A percentile compares a stretch with the other conserved stretches of the same genome.
These are phyloP conservation scores for Asterochloris sp. DNA, from an alignment of 139 green algal species.

Conservation along the genomic window DNA sequence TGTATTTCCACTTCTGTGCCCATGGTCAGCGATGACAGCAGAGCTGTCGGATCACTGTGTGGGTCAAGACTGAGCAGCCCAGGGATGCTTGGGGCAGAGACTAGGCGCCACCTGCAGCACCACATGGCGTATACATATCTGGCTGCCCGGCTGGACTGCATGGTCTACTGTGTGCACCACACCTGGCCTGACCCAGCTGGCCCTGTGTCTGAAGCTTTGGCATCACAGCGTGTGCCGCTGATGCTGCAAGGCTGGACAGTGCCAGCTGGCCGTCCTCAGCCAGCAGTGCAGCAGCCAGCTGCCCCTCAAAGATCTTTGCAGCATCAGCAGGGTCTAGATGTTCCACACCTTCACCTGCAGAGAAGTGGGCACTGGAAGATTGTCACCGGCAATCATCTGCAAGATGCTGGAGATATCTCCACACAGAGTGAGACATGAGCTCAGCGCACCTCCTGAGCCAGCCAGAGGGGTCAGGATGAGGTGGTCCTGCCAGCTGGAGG, in stretches of 20 bases:
- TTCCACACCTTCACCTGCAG: constrained; percentile 26
- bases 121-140: not conserved
- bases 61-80: constrained; percentile 62
- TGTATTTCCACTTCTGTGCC: constrained; percentile 93
- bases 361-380: not conserved
- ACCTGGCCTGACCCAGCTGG: constrained; percentile 74
- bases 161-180: not conserved
- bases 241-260: constrained; percentile 79
- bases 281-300: constrained; percentile 67
- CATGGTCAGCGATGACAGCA: constrained; percentile 56
- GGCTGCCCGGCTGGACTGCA: too few species aligned
- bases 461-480: constrained; percentile 44
- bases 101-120: constrained; percentile 75
- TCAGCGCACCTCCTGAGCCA: not conserved
- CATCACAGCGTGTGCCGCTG: constrained; percentile 85
- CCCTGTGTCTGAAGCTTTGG: constrained; percentile 94
- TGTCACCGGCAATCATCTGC: not conserved
- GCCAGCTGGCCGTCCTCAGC: constrained; percentile 92
- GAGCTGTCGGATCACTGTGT: constrained; percentile 26
- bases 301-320: constrained; percentile 88
- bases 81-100: constrained; percentile 79
- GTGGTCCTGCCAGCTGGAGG: constrained; percentile 71
- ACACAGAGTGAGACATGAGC: too few species aligned
- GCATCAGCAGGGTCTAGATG: constrained; percentile 56
- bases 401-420: too few species aligned